phyloP scores from a whole-genome alignment of 305 asterid genomes.

The Plantago rigida region DNA sequence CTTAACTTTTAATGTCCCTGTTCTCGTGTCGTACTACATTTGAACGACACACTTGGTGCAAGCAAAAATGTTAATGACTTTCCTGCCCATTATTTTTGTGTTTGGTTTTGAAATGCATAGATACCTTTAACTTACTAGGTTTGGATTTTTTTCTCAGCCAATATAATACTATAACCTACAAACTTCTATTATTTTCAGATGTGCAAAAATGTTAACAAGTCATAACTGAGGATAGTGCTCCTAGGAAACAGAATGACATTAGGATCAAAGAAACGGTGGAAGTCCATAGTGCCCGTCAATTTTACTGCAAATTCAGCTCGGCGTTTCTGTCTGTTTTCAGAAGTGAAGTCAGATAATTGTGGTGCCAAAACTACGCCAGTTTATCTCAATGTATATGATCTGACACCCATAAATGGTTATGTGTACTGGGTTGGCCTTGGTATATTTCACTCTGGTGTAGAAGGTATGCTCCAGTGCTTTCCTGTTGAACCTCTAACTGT shows the following conservation, averaged over 20 bases:
- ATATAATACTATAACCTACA: not conserved
- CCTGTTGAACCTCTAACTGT: no score
- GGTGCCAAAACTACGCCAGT: conserved; percentile 61
- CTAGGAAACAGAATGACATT: conserved; percentile 44
- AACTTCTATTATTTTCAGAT: conserved; percentile 32
- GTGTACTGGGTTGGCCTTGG: conserved; percentile 67
- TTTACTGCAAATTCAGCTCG: conserved; percentile 52
- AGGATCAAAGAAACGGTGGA: conserved; percentile 68
- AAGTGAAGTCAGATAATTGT: conserved; percentile 56
- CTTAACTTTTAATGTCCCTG: no score
- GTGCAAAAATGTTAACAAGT: conserved; percentile 29
- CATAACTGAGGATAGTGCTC: conserved; percentile 29
- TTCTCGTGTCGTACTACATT: not conserved
- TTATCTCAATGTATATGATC: conserved; percentile 61
- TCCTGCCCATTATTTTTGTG: not conserved
- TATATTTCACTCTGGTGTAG: conserved; percentile 52
- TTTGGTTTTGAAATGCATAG: not conserved
- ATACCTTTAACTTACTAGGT: not conserved
- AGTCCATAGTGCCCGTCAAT: conserved; percentile 47
- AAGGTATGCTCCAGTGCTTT: conserved; percentile 6
- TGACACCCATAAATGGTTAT: conserved; percentile 55
- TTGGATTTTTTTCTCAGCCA: not conserved
- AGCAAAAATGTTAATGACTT: not conserved
- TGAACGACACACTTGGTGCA: not conserved
- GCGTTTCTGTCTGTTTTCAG: conserved; percentile 73